These are phyloP conservation scores for Madurella mycetomatis DNA, from an alignment of 2,329 filamentous ascomycete genomes.

Conservation along the genomic window DNA sequence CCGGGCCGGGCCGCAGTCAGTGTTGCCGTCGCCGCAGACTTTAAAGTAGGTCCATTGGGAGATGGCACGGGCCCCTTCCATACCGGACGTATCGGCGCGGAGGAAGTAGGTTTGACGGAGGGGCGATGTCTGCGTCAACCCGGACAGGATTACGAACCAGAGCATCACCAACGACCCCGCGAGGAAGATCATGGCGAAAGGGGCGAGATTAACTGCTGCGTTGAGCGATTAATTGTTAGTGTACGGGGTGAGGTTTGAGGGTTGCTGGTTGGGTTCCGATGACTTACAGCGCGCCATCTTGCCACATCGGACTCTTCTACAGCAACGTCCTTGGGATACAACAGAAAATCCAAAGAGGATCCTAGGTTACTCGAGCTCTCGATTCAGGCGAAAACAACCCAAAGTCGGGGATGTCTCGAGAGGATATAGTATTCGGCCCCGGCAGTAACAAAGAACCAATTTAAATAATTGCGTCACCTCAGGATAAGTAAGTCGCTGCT, in stretches of 20 bases:
- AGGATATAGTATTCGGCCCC: too few relatives aligned
- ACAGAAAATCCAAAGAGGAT: not conserved
- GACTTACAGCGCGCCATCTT: slow-evolving; percentile 13
- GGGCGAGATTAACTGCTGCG: slow-evolving; percentile 31
- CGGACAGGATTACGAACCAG: slow-evolving; percentile 57
- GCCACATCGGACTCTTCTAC: not conserved
- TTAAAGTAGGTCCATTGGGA: slow-evolving; percentile 92
- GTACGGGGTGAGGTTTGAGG: not conserved
- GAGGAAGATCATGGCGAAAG: slow-evolving; percentile 46
- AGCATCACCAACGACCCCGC: slow-evolving; percentile 50
- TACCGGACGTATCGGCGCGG: slow-evolving; percentile 68
- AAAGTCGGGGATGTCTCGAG: too few relatives aligned
- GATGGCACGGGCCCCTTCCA: slow-evolving; percentile 60
- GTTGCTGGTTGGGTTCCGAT: not conserved
- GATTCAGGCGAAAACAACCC: too few relatives aligned
- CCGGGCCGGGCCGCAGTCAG: slow-evolving; percentile 59
- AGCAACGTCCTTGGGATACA: not conserved
- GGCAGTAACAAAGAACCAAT: too few relatives aligned
- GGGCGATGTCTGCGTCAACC: slow-evolving; percentile 45
- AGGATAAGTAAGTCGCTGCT: too few relatives aligned
- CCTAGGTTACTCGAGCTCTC: not conserved
- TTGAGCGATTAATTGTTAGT: not conserved
- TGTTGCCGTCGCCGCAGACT: slow-evolving; percentile 63
- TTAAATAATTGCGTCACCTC: too few relatives aligned
- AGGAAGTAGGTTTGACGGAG: slow-evolving; percentile 82